phyloP scores from a whole-genome alignment of 2,329 filamentous ascomycete species.

The Rugonectria rugulosa region DNA sequence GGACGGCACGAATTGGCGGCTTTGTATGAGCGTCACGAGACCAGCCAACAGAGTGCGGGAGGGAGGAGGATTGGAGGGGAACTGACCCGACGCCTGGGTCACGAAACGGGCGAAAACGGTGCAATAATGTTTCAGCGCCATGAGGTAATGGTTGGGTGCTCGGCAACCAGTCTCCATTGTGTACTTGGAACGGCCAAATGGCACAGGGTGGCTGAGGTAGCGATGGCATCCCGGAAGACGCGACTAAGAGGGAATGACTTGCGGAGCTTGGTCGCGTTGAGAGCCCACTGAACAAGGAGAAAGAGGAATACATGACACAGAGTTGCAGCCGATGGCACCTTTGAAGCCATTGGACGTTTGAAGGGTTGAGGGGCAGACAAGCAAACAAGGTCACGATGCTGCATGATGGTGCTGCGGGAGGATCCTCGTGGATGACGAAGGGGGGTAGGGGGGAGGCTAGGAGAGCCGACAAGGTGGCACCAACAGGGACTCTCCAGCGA shows the following conservation, averaged over 20 bases:
- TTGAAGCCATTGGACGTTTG: conserved; percentile 22
- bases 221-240: conserved; percentile 19
- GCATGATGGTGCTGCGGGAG: conserved; percentile 36
- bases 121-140: conserved; percentile 20
- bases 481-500: conserved; percentile 13
- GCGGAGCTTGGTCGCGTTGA: conserved; percentile 31
- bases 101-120: conserved; percentile 27
- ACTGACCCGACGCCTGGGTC: conserved; percentile 19
- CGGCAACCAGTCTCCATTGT: conserved; percentile 29
- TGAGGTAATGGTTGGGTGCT: conserved; percentile 22
- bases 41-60: conserved; percentile 26
- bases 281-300: conserved; percentile 23
- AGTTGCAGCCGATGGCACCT: conserved; percentile 21
- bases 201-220: conserved; percentile 22
- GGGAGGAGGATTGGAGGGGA: conserved; percentile 17
- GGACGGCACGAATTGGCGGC: conserved; percentile 55
- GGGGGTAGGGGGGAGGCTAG: conserved; percentile 30
- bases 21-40: conserved; percentile 55
- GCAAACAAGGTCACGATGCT: conserved; percentile 29
- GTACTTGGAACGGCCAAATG: conserved; percentile 22
- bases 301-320: conserved; percentile 33
- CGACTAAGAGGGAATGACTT: conserved; percentile 26
- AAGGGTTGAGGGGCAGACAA: no score
- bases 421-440: conserved; percentile 29
- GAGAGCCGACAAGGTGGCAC: conserved; percentile 19